Evolutionary conservation across 129 eudicot species (phyloP).

Genomic region (Flaveria ramosissima): DNA sequence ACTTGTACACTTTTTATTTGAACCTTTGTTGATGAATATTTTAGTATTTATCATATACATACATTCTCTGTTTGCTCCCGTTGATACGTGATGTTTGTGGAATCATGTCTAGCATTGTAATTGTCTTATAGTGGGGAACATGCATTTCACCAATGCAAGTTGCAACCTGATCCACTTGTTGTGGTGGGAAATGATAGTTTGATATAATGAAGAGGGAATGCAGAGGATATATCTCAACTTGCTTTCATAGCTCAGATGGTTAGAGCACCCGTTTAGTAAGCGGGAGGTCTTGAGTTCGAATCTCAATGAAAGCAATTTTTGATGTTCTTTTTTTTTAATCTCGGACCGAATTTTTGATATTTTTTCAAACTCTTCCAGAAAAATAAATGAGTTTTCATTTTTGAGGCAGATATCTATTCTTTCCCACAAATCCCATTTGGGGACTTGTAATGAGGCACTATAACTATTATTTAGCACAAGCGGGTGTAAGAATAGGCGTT

Average conservation of each 20-base stretch:
- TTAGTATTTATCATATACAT: slow-evolving; percentile 11
- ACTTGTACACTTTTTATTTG: not conserved
- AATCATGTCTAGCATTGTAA: not conserved
- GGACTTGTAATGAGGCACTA: slow-evolving; percentile 60
- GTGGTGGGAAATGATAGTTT: slow-evolving; percentile 14
- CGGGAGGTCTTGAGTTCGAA: slow-evolving; percentile 99
- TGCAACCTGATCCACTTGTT: slow-evolving; percentile 1
- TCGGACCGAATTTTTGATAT: not conserved
- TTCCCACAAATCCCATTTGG: slow-evolving; percentile 69
- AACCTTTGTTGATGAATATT: slow-evolving; percentile 20
- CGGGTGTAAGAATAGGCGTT: slow-evolving; percentile 58
- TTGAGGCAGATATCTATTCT: slow-evolving; percentile 63
- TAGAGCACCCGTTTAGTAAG: slow-evolving; percentile 82
- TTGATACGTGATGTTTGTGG: not conserved
- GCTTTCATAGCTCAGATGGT: slow-evolving; percentile 63
- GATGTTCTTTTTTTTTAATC: not conserved
- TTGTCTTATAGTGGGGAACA: slow-evolving; percentile 1
- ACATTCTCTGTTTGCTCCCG: slow-evolving; percentile 11
- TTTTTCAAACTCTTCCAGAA: slow-evolving; percentile 49
- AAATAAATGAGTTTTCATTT: slow-evolving; percentile 62
- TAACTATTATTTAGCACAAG: slow-evolving; percentile 58
- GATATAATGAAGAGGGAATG: not conserved
- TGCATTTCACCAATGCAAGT: not conserved
- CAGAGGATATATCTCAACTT: not conserved
- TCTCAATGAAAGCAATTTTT: slow-evolving; percentile 60